These are phyloP conservation scores for Microcyclospora pomicola DNA, from an alignment of 2,329 filamentous ascomycete species.

Conservation along the genomic window DNA sequence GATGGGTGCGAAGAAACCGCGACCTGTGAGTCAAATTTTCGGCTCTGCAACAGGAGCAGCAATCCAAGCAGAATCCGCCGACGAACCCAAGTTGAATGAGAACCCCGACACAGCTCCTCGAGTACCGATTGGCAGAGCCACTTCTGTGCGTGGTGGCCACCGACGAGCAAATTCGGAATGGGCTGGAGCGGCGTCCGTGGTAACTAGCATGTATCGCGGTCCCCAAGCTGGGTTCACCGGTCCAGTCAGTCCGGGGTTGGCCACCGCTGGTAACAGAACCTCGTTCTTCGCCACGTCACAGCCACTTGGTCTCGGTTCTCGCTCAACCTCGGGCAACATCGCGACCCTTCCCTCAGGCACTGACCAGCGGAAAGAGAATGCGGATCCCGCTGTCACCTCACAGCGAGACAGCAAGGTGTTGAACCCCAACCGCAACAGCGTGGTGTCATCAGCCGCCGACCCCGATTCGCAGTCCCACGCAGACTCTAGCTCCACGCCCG, in stretches of 20 bases:
- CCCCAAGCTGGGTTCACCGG: slow-evolving; percentile 29
- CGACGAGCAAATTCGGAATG: slow-evolving; percentile 33
- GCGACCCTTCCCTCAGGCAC: too few relatives aligned
- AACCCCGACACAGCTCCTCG: slow-evolving; percentile 64
- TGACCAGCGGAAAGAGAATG: slow-evolving; percentile 9
- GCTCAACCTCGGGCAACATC: too few relatives aligned
- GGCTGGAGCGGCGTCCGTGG: slow-evolving; percentile 44
- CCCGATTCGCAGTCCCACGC: slow-evolving; percentile 9
- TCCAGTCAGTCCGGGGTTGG: slow-evolving; percentile 36
- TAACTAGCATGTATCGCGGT: slow-evolving; percentile 82
- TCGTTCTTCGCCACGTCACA: slow-evolving; percentile 45
- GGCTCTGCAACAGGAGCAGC: not conserved
- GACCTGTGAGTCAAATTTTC: slow-evolving; percentile 17
- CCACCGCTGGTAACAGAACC: slow-evolving; percentile 41
- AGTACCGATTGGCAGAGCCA: slow-evolving; percentile 52
- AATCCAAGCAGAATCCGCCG: slow-evolving; percentile 10
- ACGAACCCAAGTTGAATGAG: slow-evolving; percentile 24
- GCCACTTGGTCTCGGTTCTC: slow-evolving; percentile 24
- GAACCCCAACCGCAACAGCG: slow-evolving; percentile 8
- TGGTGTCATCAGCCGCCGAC: too few relatives aligned
- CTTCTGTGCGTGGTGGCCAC: slow-evolving; percentile 29
- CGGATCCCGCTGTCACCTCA: slow-evolving; percentile 1
- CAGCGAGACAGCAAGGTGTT: slow-evolving; percentile 19
- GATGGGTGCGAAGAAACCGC: slow-evolving; percentile 29
- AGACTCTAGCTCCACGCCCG: slow-evolving; percentile 17